These are phyloP conservation scores for Dactylellina sp. DNA, from an alignment of 2,329 filamentous ascomycete genomes.

Conservation along the genomic window DNA sequence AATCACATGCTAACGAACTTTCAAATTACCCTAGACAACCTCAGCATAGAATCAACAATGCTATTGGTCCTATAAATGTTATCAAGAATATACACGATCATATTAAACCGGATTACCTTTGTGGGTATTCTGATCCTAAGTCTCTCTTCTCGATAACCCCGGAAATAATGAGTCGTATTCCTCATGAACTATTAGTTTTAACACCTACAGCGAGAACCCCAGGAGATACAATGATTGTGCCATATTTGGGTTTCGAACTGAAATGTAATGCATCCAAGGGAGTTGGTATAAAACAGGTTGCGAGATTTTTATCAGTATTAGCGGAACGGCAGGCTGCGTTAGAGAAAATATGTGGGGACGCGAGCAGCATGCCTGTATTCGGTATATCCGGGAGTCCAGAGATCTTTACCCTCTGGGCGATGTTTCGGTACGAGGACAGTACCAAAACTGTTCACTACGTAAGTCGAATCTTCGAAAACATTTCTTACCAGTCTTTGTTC, in stretches of 20 bases:
- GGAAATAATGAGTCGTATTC: constrained; percentile 6
- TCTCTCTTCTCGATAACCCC: constrained; percentile 8
- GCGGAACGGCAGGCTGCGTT: constrained; percentile 26
- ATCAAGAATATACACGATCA: constrained; percentile 2
- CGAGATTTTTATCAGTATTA: constrained; percentile 27
- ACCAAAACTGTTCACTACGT: constrained; percentile 15
- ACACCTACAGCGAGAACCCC: background rate
- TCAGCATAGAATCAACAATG: constrained; percentile 22
- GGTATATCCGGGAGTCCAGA: constrained; percentile 11
- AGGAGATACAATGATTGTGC: constrained; percentile 15
- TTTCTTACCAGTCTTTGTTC: no score
- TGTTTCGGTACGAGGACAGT: constrained; percentile 18
- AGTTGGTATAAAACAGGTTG: constrained; percentile 16
- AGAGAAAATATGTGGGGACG: constrained; percentile 7
- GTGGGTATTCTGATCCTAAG: constrained; percentile 11
- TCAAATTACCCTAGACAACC: background rate
- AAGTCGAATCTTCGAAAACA: constrained; percentile 10
- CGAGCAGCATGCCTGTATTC: constrained; percentile 22
- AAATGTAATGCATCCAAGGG: constrained; percentile 16
- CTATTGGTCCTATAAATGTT: constrained; percentile 22
- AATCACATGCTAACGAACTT: background rate
- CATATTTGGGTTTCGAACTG: constrained; percentile 22
- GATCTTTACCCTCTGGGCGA: constrained; percentile 22
- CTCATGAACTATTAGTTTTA: background rate
- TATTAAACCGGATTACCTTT: constrained; percentile 28